Percentiles rank a stretch among this genome's conserved stretches.
Conservation (phyloP, 768 basidiomycete species). For the Hypholoma fasciculare region DNA sequence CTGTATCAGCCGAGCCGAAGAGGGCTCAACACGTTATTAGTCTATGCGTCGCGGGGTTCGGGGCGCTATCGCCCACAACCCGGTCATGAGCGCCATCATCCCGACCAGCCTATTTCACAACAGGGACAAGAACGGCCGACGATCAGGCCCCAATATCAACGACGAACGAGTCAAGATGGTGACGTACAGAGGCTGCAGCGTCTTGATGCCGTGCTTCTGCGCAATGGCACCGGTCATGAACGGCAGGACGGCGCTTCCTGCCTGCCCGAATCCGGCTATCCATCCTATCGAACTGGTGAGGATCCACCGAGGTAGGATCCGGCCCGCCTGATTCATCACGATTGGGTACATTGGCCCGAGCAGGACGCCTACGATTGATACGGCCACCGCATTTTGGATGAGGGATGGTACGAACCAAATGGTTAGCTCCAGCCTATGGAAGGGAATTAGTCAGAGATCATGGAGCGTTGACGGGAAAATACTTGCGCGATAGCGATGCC, state of each 20-base stretch:
- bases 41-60: constrained; percentile 7
- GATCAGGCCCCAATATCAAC: background rate
- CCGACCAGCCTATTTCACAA: constrained; percentile 43
- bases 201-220: constrained; percentile 57
- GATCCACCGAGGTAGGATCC: constrained; percentile 70
- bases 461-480: background rate
- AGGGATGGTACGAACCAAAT: constrained; percentile 73
- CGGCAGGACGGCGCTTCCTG: constrained; percentile 70
- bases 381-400: constrained; percentile 61
- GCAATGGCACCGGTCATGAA: constrained; percentile 75
- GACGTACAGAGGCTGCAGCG: constrained; percentile 63
- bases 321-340: constrained; percentile 67
- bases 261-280: constrained; percentile 70
- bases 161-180: background rate
- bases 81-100: constrained; percentile 60
- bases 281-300: constrained; percentile 66
- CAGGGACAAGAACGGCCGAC: background rate
- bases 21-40: background rate
- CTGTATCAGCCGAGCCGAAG: no score
- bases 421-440: constrained; percentile 55
- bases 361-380: constrained; percentile 64
- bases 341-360: constrained; percentile 80
- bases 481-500: constrained; percentile 49
- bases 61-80: constrained; percentile 58
- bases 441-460: background rate